Evolutionary conservation across 225 moss, liverwort and hornwort species (phyloP).

Genomic region (Physcomitrellopsis africana): DNA sequence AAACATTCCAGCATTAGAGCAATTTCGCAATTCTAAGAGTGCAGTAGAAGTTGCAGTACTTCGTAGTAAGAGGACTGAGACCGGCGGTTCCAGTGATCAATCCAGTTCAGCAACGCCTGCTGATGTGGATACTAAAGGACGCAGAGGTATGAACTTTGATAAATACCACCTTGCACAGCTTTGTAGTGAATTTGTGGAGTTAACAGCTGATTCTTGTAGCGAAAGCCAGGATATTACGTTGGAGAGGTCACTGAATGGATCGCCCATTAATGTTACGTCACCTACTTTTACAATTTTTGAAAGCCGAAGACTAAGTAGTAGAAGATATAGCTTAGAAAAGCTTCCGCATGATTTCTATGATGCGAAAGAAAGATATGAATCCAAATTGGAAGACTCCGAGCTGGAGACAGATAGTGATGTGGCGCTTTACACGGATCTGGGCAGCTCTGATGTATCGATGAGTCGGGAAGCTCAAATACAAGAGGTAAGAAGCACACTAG

Average conservation of each 20-base stretch:
- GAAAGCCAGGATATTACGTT: slow-evolving; percentile 31
- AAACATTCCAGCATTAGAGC: slow-evolving; percentile 25
- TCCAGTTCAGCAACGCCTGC: slow-evolving; percentile 22
- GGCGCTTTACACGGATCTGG: slow-evolving; percentile 20
- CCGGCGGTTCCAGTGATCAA: slow-evolving; percentile 20
- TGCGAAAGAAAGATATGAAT: slow-evolving; percentile 24
- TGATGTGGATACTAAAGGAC: slow-evolving; percentile 23
- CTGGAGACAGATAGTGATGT: slow-evolving; percentile 33
- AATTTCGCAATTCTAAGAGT: slow-evolving; percentile 27
- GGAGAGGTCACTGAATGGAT: slow-evolving; percentile 36
- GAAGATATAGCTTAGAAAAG: slow-evolving; percentile 27
- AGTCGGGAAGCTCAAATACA: slow-evolving; percentile 30
- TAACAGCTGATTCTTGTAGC: slow-evolving; percentile 33
- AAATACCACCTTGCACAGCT: slow-evolving; percentile 24
- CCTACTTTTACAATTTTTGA: slow-evolving; percentile 38
- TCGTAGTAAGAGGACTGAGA: slow-evolving; percentile 24
- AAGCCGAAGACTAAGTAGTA: slow-evolving; percentile 33
- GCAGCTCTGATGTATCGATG: slow-evolving; percentile 32
- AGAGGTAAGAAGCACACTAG: slow-evolving; percentile 28
- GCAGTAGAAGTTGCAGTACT: slow-evolving; percentile 34
- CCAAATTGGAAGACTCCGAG: slow-evolving; percentile 27
- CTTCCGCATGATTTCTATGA: slow-evolving; percentile 32
- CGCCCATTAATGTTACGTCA: slow-evolving; percentile 37
- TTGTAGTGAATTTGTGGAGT: slow-evolving; percentile 30
- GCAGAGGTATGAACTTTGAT: not conserved